A percentile compares a stretch with the other conserved stretches of the same genome.
These are phyloP conservation scores for Verticillium nonalfalfae DNA, from an alignment of 2,329 filamentous ascomycete species.

Conservation along the genomic window DNA sequence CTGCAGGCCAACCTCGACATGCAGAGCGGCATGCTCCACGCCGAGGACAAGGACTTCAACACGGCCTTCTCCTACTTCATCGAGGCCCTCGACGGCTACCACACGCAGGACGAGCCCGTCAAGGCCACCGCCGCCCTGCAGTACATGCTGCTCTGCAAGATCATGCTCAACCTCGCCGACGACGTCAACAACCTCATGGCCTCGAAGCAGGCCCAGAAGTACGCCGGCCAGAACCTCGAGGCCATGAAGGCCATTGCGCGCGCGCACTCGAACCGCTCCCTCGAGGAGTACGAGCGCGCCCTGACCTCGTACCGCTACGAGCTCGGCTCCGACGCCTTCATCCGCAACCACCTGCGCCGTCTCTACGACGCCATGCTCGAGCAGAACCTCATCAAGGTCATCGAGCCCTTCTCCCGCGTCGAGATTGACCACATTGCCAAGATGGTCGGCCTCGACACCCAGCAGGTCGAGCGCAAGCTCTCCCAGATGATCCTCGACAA, in stretches of 20 bases:
- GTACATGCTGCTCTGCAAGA: conserved; percentile 99
- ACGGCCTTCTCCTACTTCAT: conserved; percentile 99
- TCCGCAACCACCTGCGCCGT: conserved; percentile 90
- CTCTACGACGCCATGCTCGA: conserved; percentile 98
- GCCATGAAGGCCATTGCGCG: conserved; percentile 98
- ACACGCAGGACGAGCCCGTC: conserved; percentile 77
- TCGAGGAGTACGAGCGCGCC: conserved; percentile 95
- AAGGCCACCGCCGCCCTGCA: conserved; percentile 96
- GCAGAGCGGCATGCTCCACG: conserved; percentile 98
- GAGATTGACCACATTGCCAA: conserved; percentile 96
- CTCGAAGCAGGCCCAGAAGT: conserved; percentile 94
- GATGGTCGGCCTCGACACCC: conserved; percentile 93
- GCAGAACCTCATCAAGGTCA: conserved; percentile 99
- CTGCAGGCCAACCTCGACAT: conserved; percentile 96
- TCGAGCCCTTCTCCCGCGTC: conserved; percentile 95
- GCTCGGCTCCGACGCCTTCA: conserved; percentile 90
- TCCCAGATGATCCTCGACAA: conserved; percentile 99
- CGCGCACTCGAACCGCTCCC: conserved; percentile 88
- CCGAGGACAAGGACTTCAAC: conserved; percentile 98
- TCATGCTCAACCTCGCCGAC: conserved; percentile 96
- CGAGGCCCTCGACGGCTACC: conserved; percentile 95
- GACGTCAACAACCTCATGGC: conserved; percentile 93
- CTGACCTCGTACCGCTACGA: conserved; percentile 87
- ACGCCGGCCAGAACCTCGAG: conserved; percentile 91
- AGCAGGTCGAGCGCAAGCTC: conserved; percentile 95